Base-by-base conservation (phyloP, 1,139 yeast genomes). In the Blastobotrys apis region DNA sequence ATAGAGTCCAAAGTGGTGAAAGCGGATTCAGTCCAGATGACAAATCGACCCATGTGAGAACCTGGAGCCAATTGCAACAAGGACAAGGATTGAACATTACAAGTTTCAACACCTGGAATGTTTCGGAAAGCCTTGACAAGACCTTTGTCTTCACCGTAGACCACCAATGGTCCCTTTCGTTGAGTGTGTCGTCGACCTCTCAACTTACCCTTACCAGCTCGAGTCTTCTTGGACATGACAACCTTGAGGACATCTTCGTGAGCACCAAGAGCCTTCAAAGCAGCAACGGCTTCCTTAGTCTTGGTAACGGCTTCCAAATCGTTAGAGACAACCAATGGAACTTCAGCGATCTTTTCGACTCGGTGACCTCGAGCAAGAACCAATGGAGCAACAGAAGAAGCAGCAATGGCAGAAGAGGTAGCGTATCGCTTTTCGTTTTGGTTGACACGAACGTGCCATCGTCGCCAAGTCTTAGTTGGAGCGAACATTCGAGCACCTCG, bases 401-500 rank as follows among this genome's bases (percentile, higher is more conserved):
- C 98, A 71, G 99, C 97, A 68, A 92, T 86, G 67, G 98, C 98
- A 61, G 99, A 92, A 68, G 97, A 97, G 64, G 97, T 90, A 62
- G 99, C 99, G 76, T 90, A 92, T 78, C 97, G 92, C 84, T 90
- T 92, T 80, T 92, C 96, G 87, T 90, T 92, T 77, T 88, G 97
- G 96, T 92, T 92, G 67, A 92, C 96, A 84, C 88, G 92, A 72
- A 92, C 94, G 88, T 94, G 94, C 98, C 98, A 92, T 79, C 84
- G 88, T 85, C 98, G 88, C 98, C 98, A 92, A 75, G 95, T 88
- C 84, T 94, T 92, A 77, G 98, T 92, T 75, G 98, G 98, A 75
- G 98, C 97, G 71, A 92, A 92, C 97, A 92, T 92, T 80, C 98
- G 95, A 80, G 98, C 98, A 75, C 97, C 97, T 80, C 98, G 92